phyloP scores from a whole-genome alignment of 345 rosid genomes.

The Gossypium ekmanianum region DNA sequence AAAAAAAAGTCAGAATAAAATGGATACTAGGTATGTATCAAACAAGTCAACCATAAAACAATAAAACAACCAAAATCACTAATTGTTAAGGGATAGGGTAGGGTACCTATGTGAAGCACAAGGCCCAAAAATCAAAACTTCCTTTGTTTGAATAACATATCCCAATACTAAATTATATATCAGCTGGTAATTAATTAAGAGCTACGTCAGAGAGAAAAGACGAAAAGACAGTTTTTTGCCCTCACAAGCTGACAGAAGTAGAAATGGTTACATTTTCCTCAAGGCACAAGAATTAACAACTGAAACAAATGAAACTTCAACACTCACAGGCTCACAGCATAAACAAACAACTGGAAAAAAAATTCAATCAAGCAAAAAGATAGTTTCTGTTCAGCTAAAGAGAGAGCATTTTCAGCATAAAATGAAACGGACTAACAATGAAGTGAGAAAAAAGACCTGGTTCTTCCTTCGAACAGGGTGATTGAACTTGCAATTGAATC shows the following conservation, averaged over 20 bases:
- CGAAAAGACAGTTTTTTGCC: background rate
- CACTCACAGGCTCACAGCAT: background rate
- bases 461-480: conserved; percentile 57
- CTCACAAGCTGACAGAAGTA: background rate
- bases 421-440: background rate
- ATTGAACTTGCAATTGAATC: conserved; percentile 82
- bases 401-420: background rate
- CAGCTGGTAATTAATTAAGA: background rate
- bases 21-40: background rate
- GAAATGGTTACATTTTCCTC: background rate
- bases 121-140: background rate
- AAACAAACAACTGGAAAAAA: background rate
- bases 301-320: background rate
- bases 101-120: background rate
- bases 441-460: conserved; percentile 41
- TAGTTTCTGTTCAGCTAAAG: background rate
- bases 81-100: background rate
- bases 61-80: background rate
- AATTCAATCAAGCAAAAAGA: background rate
- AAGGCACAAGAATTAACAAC: background rate
- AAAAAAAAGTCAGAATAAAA: background rate
- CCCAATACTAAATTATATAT: background rate
- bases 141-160: background rate
- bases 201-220: background rate
- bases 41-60: background rate